Percentiles rank a stretch among this genome's conserved stretches.
phyloP scores from a whole-genome alignment of 305 asterid species.

The Fraxinus ornus region DNA sequence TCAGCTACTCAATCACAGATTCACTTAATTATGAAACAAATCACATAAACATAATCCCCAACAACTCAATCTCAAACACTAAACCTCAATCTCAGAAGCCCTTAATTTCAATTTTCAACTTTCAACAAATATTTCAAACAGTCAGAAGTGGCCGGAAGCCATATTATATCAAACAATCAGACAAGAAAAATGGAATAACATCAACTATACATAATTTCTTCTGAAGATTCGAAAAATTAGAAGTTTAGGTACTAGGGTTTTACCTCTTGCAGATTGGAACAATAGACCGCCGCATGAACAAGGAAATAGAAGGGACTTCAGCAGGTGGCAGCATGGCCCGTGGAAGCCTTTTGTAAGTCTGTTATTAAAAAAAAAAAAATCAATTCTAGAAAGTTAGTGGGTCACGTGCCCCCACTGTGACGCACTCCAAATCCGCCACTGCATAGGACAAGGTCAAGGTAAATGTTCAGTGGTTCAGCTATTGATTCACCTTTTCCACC shows the following conservation, averaged over 20 bases:
- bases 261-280: too few species aligned
- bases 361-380: too few species aligned
- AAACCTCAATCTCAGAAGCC: background rate
- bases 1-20: background rate
- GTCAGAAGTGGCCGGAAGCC: background rate
- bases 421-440: too few species aligned
- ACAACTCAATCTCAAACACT: background rate
- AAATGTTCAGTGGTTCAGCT: slow-evolving; percentile 17
- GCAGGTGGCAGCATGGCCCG: too few species aligned
- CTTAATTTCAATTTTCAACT: background rate
- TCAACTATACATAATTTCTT: background rate
- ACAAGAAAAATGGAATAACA: background rate
- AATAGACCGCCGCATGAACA: too few species aligned
- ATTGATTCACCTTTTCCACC: background rate
- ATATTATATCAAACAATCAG: background rate
- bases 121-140: background rate
- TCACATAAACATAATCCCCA: background rate
- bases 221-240: background rate
- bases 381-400: too few species aligned
- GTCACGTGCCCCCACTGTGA: too few species aligned
- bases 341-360: too few species aligned
- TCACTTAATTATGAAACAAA: background rate
- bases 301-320: too few species aligned
- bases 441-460: background rate
- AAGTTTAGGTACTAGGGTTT: background rate